Base-by-base conservation (phyloP, 352 stramenopile species). In the Phytophthora podocarpi region DNA sequence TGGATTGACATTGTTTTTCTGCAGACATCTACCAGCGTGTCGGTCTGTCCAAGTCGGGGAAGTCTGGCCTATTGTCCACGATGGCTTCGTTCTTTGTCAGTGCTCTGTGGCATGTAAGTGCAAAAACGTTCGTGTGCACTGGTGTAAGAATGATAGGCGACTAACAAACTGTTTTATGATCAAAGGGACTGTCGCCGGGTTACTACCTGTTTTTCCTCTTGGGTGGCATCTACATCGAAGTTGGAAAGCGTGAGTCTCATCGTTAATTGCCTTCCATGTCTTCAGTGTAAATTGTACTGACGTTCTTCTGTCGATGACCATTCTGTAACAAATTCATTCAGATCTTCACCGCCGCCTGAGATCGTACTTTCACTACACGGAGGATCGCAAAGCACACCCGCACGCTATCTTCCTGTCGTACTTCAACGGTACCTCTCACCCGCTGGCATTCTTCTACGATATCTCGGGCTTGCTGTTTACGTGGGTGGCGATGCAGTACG, bases 181-280 rank as follows among this genome's bases (percentile, higher is more conserved):
- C 11, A 30, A 43, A 95, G 82, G 87, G 87, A 72, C 68, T 95
- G 16, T 88, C 83, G n/a, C 87, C 87, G 23, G 87, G 87, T 5
- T 95, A 95, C 67, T 95, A 95, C 60, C 61, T 93, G 18, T 95
- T 95, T 64, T 95, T 95, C 69, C 80, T 95, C 42, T 72, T 92
- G 36, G 85, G 82, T 58, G 85, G 78, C 21, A 78, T 94, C 46
- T 93, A 93, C 76, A 90, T 94, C 30, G 87, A 95, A 82, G 87
- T 90, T 31, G 87, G 84, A 66, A 93, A 93, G 67, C 72, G 82
- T 89, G 58, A 42, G 80, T 83, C 11, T 40, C 21, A 11, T 32
- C 15, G 5, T 16, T 27, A 18, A 45, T 36, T 9, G 2, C 13
- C 21, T 21, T 11, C 10, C 10, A 32, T 41, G 21, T 6, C 8